Conservation (phyloP, 306 rosid genomes). For the Trifolium subterraneum region DNA sequence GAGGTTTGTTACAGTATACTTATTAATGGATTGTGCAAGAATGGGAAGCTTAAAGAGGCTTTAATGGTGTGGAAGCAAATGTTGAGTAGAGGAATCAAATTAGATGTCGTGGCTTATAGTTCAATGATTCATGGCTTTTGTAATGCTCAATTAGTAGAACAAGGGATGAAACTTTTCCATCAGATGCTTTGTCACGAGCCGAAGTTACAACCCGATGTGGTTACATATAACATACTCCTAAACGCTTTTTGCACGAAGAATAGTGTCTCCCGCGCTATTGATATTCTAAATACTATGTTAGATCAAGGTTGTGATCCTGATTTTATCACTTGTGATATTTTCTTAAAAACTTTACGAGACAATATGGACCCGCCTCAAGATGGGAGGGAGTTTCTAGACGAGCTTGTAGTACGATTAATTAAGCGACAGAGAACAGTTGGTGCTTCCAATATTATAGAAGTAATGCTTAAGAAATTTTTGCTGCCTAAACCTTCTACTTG, state of each 20-base stretch:
- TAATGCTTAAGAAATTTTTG: slow-evolving; percentile 74
- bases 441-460: slow-evolving; percentile 68
- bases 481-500: slow-evolving; percentile 78
- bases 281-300: slow-evolving; percentile 76
- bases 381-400: slow-evolving; percentile 86
- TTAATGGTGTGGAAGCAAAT: slow-evolving; percentile 89
- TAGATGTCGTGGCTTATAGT: slow-evolving; percentile 90
- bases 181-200: slow-evolving; percentile 80
- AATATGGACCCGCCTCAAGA: slow-evolving; percentile 76
- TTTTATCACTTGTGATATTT: slow-evolving; percentile 67
- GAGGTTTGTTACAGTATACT: slow-evolving; percentile 79
- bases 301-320: slow-evolving; percentile 88
- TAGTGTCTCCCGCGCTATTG: slow-evolving; percentile 69
- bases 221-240: slow-evolving; percentile 78
- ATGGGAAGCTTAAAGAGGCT: slow-evolving; percentile 76
- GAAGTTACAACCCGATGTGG: slow-evolving; percentile 73
- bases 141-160: slow-evolving; percentile 66
- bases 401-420: slow-evolving; percentile 74
- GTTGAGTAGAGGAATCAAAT: slow-evolving; percentile 74
- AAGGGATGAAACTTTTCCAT: slow-evolving; percentile 83
- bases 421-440: slow-evolving; percentile 63
- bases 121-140: slow-evolving; percentile 95
- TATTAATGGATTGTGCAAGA: slow-evolving; percentile 77
- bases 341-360: slow-evolving; percentile 74
- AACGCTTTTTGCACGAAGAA: slow-evolving; percentile 69